Base-by-base conservation (phyloP, 139 green algal genomes). In the Closterium sp. region DNA sequence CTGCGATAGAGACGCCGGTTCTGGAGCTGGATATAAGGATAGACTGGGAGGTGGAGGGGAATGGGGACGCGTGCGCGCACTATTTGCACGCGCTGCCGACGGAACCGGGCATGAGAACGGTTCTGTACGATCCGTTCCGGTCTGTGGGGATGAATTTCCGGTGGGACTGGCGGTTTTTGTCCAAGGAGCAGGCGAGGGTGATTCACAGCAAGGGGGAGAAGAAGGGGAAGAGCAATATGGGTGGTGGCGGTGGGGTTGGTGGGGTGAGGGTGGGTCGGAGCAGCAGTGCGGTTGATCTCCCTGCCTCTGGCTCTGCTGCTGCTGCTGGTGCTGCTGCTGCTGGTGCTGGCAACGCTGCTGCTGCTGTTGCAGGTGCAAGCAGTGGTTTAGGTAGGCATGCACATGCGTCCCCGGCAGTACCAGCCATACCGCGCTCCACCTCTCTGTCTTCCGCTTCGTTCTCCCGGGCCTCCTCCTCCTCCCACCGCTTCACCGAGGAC, bases 71-170 rank as follows among this genome's bases (percentile, higher is more conserved):
- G 0, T 29, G 86, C 29, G 93, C 86, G 84, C 92, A 94, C 32
- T 94, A 94, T 28, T 28, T 94, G 50, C 92, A 94, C 22, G 92
- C 92, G 34, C 34, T 94, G 10, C 92, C 92, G 1, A 22, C 31
- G 2, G 92, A 94, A 42, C 22, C 19, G 9, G 31, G 28, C 38
- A n/a, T 92, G 32, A 22, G 92, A 9, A 29, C 13, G 22, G 13
- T 27, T 31, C 89, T 94, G 27, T 93, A 94, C 32, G 92, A 94
- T 50, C 92, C 92, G 13, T 94, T 94, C 50, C 89, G 92, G 10
- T 94, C 92, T 10, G 92, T n/a, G 21, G 89, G 31, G 27, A n/a
- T 94, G n/a, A 62, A 86, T 9, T 88, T 93, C 28, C 31, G 92
- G 31, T 93, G 89, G 89, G 45, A 94, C 62, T 93, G 90, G 85